These are phyloP conservation scores for Yamadazyma conglobata DNA, from an alignment of 1,139 yeast species.

Conservation along the genomic window DNA sequence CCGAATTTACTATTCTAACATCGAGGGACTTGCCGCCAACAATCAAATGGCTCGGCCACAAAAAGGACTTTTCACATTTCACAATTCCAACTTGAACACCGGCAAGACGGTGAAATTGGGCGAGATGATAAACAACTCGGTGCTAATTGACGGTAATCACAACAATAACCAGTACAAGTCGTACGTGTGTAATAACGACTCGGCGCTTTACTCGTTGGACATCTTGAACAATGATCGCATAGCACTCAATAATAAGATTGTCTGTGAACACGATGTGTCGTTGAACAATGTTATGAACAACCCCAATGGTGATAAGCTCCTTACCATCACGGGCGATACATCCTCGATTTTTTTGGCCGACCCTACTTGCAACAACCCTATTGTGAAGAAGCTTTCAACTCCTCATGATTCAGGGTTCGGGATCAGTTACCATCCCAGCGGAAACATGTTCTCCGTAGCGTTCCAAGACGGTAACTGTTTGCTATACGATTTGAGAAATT, in stretches of 20 bases:
- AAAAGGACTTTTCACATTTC: constrained; percentile 63
- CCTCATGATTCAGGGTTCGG: constrained; percentile 80
- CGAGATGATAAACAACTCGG: constrained; percentile 79
- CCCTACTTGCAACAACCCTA: constrained; percentile 20
- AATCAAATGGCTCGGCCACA: constrained; percentile 17
- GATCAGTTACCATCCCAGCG: constrained; percentile 71
- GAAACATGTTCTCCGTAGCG: constrained; percentile 69
- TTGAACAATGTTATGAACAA: constrained; percentile 37
- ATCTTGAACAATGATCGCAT: constrained; percentile 51
- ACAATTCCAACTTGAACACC: constrained; percentile 45
- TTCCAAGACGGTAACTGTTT: constrained; percentile 83
- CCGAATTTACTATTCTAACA: constrained; percentile 24
- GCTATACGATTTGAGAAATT: constrained; percentile 70
- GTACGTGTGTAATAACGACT: constrained; percentile 80
- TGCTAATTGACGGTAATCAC: constrained; percentile 46
- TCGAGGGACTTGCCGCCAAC: constrained; percentile 21
- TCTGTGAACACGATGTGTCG: constrained; percentile 39
- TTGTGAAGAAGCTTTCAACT: constrained; percentile 42
- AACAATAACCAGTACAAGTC: constrained; percentile 28
- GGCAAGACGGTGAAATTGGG: constrained; percentile 61
- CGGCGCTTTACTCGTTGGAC: constrained; percentile 62
- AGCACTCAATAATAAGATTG: constrained; percentile 25
- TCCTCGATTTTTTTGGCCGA: constrained; percentile 37
- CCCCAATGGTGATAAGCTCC: constrained; percentile 27
- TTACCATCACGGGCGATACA: constrained; percentile 44